Base-by-base conservation (phyloP, 1,284 basidiomycete species). In the Ustilago tritici region DNA sequence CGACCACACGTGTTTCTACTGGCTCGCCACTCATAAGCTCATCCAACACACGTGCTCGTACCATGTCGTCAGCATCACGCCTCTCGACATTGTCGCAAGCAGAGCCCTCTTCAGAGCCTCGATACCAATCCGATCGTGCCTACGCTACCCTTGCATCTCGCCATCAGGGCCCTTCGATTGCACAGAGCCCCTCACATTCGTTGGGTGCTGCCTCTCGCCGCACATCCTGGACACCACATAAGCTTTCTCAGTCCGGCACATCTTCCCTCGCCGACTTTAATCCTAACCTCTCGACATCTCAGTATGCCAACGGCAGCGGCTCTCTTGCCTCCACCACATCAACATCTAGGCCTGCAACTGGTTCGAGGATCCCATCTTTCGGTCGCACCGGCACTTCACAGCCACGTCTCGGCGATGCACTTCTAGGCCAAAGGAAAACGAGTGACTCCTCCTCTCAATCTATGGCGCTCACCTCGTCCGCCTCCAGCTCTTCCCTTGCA, bases 381-480 rank as follows among this genome's bases (percentile, higher is more conserved):
- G 68, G 72, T 41, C 71, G 72, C 62, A 61, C 57, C 2, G 61
- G 57, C 38, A 67, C 66, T 4, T 41, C 62, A 0, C 72, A 75
- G 6, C 61, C 69, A 32, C 71, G 76, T n/a, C 68, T 78, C n/a
- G 76, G 76, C 7, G 76, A 78, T 53, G 65, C 71, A 1, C 65
- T 78, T 9, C 61, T 78, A 19, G 76, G 65, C n/a, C 71, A 75
- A 52, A 56, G 76, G 19, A 78, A 78, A 56, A 32, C 41, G 5
- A 78, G 76, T 69, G 76, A 78, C 47, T 60, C 65, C 12, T 62
- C 62, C 11, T 61, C 71, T 10, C 58, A 19, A 15, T 59, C 66
- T 23, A 8, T 23, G 17, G 54, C 52, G 31, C 38, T 78, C 59
- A 52, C 68, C 15, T 56, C 76, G 2, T 78, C 76, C 3, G 41